Percentiles rank a stretch among this genome's conserved stretches.
These are phyloP conservation scores for Achaetomium macrosporum DNA, from an alignment of 2,329 filamentous ascomycete species.

Conservation along the genomic window DNA sequence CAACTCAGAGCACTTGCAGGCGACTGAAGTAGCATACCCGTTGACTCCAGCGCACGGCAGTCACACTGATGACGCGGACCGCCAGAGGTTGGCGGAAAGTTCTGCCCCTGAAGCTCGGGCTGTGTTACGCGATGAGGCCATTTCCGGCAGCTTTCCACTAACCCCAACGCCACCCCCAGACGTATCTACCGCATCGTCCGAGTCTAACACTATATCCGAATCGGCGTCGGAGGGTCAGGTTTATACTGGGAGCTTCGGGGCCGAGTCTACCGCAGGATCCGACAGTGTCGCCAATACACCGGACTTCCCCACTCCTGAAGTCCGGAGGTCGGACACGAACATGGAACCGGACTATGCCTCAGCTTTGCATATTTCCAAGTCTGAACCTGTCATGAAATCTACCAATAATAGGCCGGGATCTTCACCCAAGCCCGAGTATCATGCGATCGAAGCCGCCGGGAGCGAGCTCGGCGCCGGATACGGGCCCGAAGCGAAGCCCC, in stretches of 20 bases:
- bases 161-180: neutral
- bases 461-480: constrained; percentile 9
- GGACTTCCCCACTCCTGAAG: constrained; percentile 20
- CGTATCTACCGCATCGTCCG: neutral
- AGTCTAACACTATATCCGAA: neutral
- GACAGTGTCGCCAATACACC: constrained; percentile 1
- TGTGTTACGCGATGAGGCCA: constrained; percentile 1
- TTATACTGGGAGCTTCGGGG: constrained; percentile 8
- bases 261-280: constrained; percentile 14
- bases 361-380: neutral
- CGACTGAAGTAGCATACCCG: neutral
- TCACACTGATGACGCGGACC: neutral
- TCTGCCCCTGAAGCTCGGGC: neutral
- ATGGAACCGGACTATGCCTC: neutral
- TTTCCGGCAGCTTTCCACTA: neutral
- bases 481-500: constrained; percentile 7
- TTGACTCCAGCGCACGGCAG: neutral
- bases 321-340: constrained; percentile 14
- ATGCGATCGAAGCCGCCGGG: constrained; percentile 1
- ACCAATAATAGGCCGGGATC: neutral
- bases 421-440: neutral
- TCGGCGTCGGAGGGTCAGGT: neutral
- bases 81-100: neutral
- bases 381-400: neutral
- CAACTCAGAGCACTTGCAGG: neutral